phyloP scores from a whole-genome alignment of 2,329 filamentous ascomycete species.

The Helminthosporium solani region DNA sequence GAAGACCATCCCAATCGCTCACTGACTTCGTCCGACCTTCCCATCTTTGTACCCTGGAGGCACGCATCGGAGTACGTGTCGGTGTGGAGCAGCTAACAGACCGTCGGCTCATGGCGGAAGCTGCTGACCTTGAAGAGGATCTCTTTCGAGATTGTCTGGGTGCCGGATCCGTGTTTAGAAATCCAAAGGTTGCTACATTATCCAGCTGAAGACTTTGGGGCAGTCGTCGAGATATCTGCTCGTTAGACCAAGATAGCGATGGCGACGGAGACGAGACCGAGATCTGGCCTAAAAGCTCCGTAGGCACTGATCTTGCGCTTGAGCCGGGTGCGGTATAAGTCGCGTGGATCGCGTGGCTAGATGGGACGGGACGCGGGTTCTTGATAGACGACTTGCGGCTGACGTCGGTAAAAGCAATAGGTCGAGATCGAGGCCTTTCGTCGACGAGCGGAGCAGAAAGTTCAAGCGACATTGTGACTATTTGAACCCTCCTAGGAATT shows the following conservation, averaged over 20 bases:
- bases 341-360: constrained; percentile 3
- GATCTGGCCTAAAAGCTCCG: constrained; percentile 8
- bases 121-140: background rate
- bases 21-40: constrained; percentile 28
- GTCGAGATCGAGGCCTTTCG: constrained; percentile 15
- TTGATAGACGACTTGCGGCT: constrained; percentile 20
- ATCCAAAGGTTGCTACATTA: constrained; percentile 2
- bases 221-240: background rate
- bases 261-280: constrained; percentile 8
- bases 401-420: constrained; percentile 16
- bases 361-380: constrained; percentile 2
- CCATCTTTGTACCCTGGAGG: constrained; percentile 35
- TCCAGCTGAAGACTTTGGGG: background rate
- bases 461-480: constrained; percentile 19
- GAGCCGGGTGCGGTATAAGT: too few species aligned
- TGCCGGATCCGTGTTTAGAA: constrained; percentile 1
- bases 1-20: constrained; percentile 48
- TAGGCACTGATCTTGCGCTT: constrained; percentile 4
- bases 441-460: constrained; percentile 14
- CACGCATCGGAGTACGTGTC: constrained; percentile 20
- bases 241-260: background rate
- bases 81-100: constrained; percentile 21
- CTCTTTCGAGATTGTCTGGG: background rate
- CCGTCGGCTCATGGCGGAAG: constrained; percentile 7
- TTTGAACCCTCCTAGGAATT: constrained; percentile 5